A percentile compares a stretch with the other conserved stretches of the same genome.
Conservation (phyloP, 2,329 filamentous ascomycete genomes). For the Camillea tinctor region DNA sequence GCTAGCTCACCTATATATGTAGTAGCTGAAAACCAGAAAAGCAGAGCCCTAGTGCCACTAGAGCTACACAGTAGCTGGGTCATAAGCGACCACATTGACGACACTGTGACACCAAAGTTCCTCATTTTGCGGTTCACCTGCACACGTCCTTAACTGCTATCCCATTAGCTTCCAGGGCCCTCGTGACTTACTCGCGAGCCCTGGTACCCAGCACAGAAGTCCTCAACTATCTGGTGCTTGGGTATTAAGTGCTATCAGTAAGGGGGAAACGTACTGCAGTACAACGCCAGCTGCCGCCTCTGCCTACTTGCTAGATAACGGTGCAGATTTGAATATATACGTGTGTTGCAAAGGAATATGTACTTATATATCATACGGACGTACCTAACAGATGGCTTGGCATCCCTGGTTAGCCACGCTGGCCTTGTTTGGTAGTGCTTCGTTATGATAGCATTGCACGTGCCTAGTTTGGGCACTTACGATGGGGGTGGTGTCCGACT, state of each 20-base stretch:
- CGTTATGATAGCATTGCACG: neutral
- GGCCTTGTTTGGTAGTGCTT: neutral
- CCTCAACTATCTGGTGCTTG: neutral
- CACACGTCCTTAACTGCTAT: neutral
- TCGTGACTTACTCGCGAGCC: neutral
- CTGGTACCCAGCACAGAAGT: neutral
- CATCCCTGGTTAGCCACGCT: neutral
- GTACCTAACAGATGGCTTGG: neutral
- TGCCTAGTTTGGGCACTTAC: conserved; percentile 1
- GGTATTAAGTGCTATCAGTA: neutral
- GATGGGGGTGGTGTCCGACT: neutral
- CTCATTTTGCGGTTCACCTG: neutral
- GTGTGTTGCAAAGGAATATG: neutral
- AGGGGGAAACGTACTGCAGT: neutral
- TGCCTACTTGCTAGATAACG: neutral
- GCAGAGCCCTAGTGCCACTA: neutral
- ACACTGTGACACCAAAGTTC: neutral
- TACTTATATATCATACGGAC: neutral
- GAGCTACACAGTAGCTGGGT: neutral
- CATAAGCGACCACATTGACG: neutral
- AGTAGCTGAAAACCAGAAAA: neutral
- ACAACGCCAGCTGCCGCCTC: neutral
- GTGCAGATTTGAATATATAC: neutral
- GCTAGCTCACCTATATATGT: neutral
- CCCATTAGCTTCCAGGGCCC: neutral